A percentile compares a stretch with the other conserved stretches of the same genome.
phyloP scores from a whole-genome alignment of 441 rosid species.

The Erodium texanum region DNA sequence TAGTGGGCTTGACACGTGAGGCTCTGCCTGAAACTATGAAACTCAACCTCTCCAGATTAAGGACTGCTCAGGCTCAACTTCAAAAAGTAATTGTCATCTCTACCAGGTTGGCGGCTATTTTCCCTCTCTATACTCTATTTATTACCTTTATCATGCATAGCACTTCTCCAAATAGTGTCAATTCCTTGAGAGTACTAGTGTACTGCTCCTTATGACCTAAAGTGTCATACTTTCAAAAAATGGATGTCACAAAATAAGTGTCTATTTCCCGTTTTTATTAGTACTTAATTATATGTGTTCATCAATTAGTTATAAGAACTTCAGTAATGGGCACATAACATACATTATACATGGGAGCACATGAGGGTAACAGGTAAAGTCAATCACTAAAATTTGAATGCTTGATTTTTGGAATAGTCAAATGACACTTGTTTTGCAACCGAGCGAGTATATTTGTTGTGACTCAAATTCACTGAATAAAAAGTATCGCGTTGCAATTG shows the following conservation, averaged over 20 bases:
- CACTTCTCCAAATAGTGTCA: background rate
- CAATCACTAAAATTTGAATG: too few species aligned
- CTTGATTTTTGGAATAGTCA: too few species aligned
- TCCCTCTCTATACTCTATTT: background rate
- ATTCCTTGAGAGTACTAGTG: background rate
- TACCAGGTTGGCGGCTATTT: constrained; percentile 36
- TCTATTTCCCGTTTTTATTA: too few species aligned
- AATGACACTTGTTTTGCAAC: too few species aligned
- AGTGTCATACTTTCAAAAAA: background rate
- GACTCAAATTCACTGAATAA: too few species aligned
- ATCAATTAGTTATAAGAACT: background rate
- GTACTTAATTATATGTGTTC: background rate
- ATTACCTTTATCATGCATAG: constrained; percentile 6
- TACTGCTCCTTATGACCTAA: background rate
- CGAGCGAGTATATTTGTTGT: background rate
- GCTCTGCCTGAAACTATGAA: constrained; percentile 61
- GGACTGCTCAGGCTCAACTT: constrained; percentile 64
- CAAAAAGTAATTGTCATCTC: constrained; percentile 71
- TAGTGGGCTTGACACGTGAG: constrained; percentile 50
- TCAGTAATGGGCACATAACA: too few species aligned
- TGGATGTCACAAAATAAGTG: too few species aligned
- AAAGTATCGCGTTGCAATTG: too few species aligned
- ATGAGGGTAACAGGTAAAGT: too few species aligned
- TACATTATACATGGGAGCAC: too few species aligned
- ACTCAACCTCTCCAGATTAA: constrained; percentile 60